These are phyloP conservation scores for Laguncularia racemosa DNA, from an alignment of 345 rosid species.

Conservation along the genomic window DNA sequence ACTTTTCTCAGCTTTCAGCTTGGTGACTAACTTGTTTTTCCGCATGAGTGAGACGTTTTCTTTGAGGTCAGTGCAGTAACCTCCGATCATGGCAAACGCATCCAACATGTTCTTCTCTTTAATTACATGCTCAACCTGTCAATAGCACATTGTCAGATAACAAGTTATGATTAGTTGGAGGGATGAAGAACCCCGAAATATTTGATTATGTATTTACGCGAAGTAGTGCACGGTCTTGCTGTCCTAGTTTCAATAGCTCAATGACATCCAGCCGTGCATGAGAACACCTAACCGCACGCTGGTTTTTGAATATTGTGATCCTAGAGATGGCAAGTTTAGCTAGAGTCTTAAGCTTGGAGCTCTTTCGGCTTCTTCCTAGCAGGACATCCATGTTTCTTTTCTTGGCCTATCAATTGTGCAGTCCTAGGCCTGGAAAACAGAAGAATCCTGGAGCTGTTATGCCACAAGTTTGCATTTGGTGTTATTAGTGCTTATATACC, in stretches of 20 bases:
- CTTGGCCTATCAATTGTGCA: constrained; percentile 10
- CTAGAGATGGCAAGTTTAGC: constrained; percentile 40
- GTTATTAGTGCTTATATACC: too few relatives aligned
- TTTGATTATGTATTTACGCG: constrained; percentile 18
- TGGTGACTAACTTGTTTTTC: constrained; percentile 26
- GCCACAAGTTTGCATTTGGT: too few relatives aligned
- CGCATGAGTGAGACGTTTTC: constrained; percentile 29
- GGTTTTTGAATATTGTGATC: constrained; percentile 35
- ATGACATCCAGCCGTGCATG: constrained; percentile 39
- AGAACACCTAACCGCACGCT: constrained; percentile 24
- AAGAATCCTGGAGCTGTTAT: too few relatives aligned
- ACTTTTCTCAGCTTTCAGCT: background rate
- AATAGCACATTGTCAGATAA: background rate
- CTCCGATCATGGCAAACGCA: constrained; percentile 32
- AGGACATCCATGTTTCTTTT: constrained; percentile 18
- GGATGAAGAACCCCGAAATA: too few relatives aligned
- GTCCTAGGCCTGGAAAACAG: too few relatives aligned
- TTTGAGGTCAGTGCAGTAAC: constrained; percentile 29
- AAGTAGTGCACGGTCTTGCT: constrained; percentile 38
- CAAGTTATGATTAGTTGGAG: background rate
- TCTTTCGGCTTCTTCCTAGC: constrained; percentile 29
- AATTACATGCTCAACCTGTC: constrained; percentile 41
- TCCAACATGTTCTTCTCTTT: constrained; percentile 38
- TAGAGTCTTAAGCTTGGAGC: constrained; percentile 27
- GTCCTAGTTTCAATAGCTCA: constrained; percentile 40